Percentiles rank a stretch among this genome's conserved stretches.
phyloP scores from a whole-genome alignment of 2,329 filamentous ascomycete genomes.

The Grosmannia serpens region DNA sequence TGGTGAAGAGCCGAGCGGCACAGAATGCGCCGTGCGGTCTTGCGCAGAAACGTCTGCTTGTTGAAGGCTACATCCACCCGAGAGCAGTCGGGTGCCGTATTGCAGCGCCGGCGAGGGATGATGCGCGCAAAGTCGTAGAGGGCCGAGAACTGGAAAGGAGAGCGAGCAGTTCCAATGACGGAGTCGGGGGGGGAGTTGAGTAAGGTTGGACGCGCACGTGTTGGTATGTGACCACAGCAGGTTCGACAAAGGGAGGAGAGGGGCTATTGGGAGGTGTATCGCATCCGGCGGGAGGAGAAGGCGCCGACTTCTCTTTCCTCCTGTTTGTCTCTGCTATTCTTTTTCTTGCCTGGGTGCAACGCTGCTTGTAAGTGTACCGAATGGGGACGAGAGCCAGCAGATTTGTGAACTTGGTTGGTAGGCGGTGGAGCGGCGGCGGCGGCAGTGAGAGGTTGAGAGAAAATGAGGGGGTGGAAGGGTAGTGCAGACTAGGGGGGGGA shows the following conservation, averaged over 20 bases:
- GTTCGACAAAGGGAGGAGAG: neutral
- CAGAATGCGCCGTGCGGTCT: neutral
- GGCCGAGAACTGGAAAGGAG: neutral
- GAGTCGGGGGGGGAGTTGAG: neutral
- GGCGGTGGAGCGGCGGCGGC: neutral
- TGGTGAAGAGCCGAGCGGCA: neutral
- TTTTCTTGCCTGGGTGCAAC: neutral
- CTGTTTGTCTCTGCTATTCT: neutral
- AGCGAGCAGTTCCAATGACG: neutral
- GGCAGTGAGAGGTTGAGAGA: neutral
- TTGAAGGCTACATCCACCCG: conserved; percentile 1
- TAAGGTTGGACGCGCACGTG: neutral
- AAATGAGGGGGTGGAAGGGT: neutral
- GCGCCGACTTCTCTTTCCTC: neutral
- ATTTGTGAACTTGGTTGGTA: neutral
- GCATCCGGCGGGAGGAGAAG: neutral
- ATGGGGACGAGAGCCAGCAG: neutral
- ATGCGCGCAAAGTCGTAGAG: neutral
- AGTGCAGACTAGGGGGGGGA: neutral
- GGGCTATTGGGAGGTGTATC: neutral
- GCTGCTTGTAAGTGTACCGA: neutral
- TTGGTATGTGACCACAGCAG: neutral
- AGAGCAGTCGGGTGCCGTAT: no score
- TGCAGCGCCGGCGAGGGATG: neutral
- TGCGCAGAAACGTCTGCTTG: neutral